Conservation (phyloP, 2,329 filamentous ascomycete genomes). For the Diplodia scrobiculata region DNA sequence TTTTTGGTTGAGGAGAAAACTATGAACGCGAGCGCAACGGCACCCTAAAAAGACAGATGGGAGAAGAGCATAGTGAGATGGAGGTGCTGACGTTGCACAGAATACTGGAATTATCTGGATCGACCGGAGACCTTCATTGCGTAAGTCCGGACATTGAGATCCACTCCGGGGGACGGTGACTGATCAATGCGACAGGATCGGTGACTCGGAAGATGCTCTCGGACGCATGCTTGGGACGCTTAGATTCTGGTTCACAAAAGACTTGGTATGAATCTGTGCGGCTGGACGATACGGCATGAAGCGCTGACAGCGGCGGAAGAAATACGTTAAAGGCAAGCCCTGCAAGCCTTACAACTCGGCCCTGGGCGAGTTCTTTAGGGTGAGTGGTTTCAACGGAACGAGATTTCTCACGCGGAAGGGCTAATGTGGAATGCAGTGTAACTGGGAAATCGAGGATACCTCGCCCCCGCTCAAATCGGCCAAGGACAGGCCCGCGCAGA, state of each 20-base stretch:
- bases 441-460: slow-evolving; percentile 87
- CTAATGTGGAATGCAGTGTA: slow-evolving; percentile 64
- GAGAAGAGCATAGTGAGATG: not conserved
- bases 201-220: slow-evolving; percentile 85
- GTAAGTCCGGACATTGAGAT: slow-evolving; percentile 44
- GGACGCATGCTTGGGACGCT: slow-evolving; percentile 94
- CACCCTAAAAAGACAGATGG: not conserved
- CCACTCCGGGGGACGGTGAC: slow-evolving; percentile 33
- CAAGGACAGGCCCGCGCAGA: slow-evolving; percentile 47
- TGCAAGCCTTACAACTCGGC: slow-evolving; percentile 99
- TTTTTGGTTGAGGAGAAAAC: not conserved
- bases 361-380: slow-evolving; percentile 94
- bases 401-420: not conserved
- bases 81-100: slow-evolving; percentile 49
- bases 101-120: slow-evolving; percentile 99
- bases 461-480: slow-evolving; percentile 59
- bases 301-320: slow-evolving; percentile 52
- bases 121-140: slow-evolving; percentile 84
- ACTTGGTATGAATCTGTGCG: slow-evolving; percentile 60
- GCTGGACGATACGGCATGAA: not conserved
- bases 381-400: slow-evolving; percentile 48
- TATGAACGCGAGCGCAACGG: slow-evolving; percentile 1
- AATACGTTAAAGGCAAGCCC: slow-evolving; percentile 97
- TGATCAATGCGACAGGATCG: slow-evolving; percentile 60
- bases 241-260: slow-evolving; percentile 98